phyloP scores from a whole-genome alignment of 495 filamentous ascomycete genomes.

The Achaetomiella virescens region DNA sequence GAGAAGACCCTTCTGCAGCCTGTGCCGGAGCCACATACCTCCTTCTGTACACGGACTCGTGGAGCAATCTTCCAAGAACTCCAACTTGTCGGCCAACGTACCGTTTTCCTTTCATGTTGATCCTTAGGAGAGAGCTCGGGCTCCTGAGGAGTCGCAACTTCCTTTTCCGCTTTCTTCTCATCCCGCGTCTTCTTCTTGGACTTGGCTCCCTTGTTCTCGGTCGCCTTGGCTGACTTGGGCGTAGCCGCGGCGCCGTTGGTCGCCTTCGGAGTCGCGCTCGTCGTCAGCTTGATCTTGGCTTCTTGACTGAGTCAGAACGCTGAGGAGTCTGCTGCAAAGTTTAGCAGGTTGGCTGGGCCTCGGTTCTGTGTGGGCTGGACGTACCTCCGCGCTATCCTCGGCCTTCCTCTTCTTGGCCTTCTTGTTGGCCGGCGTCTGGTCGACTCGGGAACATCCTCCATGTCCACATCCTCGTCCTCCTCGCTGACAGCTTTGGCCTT shows the following conservation, averaged over 20 bases:
- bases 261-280: constrained; percentile 45
- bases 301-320: constrained; percentile 63
- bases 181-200: constrained; percentile 58
- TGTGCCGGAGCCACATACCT: constrained; percentile 81
- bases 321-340: constrained; percentile 44
- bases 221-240: constrained; percentile 45
- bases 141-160: constrained; percentile 40
- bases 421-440: constrained; percentile 43
- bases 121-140: constrained; percentile 47
- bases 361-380: constrained; percentile 7
- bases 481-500: constrained; percentile 43
- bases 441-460: constrained; percentile 59
- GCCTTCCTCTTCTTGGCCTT: constrained; percentile 70
- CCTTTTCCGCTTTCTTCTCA: constrained; percentile 56
- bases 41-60: constrained; percentile 40
- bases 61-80: constrained; percentile 1
- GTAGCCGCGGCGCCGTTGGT: constrained; percentile 44
- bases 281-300: constrained; percentile 57
- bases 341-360: constrained; percentile 13
- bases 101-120: constrained; percentile 50
- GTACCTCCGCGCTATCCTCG: constrained; percentile 62
- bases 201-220: constrained; percentile 55
- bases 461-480: constrained; percentile 66
- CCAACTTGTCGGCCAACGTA: constrained; percentile 28
- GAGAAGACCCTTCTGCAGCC: constrained; percentile 85